phyloP scores from a whole-genome alignment of 2,329 filamentous ascomycete genomes.

The Xylaria sp. region DNA sequence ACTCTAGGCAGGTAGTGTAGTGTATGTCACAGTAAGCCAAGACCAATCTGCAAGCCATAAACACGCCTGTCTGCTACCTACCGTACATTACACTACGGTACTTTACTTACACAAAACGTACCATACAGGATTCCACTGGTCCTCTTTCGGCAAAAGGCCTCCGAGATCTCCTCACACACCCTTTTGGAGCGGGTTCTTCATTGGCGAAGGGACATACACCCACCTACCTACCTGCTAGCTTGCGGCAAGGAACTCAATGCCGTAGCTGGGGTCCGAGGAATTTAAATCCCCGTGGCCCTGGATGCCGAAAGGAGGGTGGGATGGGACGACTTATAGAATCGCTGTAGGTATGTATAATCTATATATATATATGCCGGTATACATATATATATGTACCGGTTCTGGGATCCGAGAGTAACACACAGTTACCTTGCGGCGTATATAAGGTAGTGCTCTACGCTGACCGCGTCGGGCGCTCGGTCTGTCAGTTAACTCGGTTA shows the following conservation, averaged over 20 bases:
- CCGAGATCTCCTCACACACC: slow-evolving; percentile 15
- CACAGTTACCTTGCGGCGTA: not conserved
- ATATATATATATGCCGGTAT: not conserved
- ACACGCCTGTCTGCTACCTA: not conserved
- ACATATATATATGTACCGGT: not conserved
- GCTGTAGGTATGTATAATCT: not conserved
- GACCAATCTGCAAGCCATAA: slow-evolving; percentile 20
- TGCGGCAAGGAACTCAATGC: not conserved
- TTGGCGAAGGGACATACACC: not conserved
- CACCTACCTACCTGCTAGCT: not conserved
- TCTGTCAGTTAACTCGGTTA: not conserved
- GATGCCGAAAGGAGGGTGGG: not conserved
- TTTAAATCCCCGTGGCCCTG: not conserved
- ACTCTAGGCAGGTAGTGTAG: not conserved
- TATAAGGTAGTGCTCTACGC: too few species aligned
- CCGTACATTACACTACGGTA: not conserved
- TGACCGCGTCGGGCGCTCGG: not conserved
- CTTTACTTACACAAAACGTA: not conserved
- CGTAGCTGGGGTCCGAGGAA: not conserved
- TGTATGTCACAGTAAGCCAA: slow-evolving; percentile 28
- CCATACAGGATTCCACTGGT: slow-evolving; percentile 11
- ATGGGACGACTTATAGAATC: not conserved
- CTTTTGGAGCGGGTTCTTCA: slow-evolving; percentile 10
- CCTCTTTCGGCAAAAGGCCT: slow-evolving; percentile 25
- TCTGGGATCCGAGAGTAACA: not conserved